Evolutionary conservation across 148 eudicot genomes (phyloP).

Genomic region (Heliosperma pusillum): DNA sequence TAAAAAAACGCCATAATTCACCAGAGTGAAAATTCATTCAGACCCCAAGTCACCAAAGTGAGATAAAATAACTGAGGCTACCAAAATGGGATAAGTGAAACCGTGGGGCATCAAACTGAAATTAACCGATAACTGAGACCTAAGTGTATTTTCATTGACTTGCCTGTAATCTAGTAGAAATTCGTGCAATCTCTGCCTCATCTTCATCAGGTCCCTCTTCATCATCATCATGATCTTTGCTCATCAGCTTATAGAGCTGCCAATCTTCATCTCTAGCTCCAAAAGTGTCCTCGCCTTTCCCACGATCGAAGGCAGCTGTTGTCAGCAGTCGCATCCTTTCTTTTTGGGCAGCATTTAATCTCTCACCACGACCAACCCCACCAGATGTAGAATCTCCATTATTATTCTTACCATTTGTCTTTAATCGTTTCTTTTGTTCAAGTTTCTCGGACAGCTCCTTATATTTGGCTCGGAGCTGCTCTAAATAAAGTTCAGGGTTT

Average conservation of each 20-base stretch:
- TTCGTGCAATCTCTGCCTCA: conserved; percentile 74
- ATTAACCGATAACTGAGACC: background rate
- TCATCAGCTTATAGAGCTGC: conserved; percentile 95
- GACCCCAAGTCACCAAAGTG: background rate
- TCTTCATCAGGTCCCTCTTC: conserved; percentile 82
- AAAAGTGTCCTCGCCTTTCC: conserved; percentile 98
- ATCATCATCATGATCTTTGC: conserved; percentile 89
- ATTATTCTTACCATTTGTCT: conserved; percentile 62
- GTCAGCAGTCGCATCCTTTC: conserved; percentile 98
- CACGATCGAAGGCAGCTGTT: conserved; percentile 96
- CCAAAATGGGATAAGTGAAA: background rate
- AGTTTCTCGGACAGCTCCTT: conserved; percentile 74
- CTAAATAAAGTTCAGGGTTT: conserved; percentile 83
- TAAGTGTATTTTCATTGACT: conserved; percentile 14
- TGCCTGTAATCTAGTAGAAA: conserved; percentile 83
- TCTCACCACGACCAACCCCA: conserved; percentile 96
- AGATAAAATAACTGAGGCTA: background rate
- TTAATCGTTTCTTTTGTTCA: conserved; percentile 79
- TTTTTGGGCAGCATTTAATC: conserved; percentile 88
- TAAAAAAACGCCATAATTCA: background rate
- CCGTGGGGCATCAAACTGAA: background rate
- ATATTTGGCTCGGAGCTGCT: conserved; percentile 67
- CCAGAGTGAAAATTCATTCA: background rate
- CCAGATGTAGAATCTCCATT: conserved; percentile 73
- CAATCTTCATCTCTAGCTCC: conserved; percentile 96